phyloP scores from a whole-genome alignment of 805 yeast species.

The Alloascoidea africana region DNA sequence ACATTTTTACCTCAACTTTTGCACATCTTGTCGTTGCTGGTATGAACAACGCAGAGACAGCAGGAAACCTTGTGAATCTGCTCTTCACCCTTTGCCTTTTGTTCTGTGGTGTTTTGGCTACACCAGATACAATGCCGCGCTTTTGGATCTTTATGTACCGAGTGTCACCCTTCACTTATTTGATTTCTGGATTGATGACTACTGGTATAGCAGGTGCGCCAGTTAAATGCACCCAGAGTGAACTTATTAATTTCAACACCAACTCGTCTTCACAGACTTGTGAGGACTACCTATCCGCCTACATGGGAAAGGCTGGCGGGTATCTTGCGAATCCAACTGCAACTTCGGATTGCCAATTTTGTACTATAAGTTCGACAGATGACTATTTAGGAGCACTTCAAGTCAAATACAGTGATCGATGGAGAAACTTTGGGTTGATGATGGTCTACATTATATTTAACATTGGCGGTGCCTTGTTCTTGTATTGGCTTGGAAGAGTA shows the following conservation, averaged over 20 bases:
- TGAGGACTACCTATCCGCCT: constrained; percentile 30
- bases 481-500: constrained; percentile 58
- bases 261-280: constrained; percentile 42
- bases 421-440: constrained; percentile 48
- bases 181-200: constrained; percentile 38
- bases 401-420: constrained; percentile 18
- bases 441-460: constrained; percentile 33
- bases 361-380: constrained; percentile 43
- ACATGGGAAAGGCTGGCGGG: constrained; percentile 29
- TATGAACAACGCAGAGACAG: constrained; percentile 41
- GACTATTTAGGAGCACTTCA: constrained; percentile 29
- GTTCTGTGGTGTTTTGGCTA: constrained; percentile 67
- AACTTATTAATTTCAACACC: constrained; percentile 34
- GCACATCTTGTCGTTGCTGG: constrained; percentile 31
- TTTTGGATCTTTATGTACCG: constrained; percentile 76
- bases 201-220: constrained; percentile 36
- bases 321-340: constrained; percentile 25
- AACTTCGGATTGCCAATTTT: constrained; percentile 40
- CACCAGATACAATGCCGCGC: constrained; percentile 39
- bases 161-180: constrained; percentile 54
- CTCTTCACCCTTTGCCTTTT: constrained; percentile 46
- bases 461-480: constrained; percentile 25
- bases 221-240: constrained; percentile 32
- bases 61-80: constrained; percentile 43
- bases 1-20: constrained; percentile 20